Base-by-base conservation (phyloP, 1,284 basidiomycete genomes). In the Sporisorium iseilematis-ciliati region DNA sequence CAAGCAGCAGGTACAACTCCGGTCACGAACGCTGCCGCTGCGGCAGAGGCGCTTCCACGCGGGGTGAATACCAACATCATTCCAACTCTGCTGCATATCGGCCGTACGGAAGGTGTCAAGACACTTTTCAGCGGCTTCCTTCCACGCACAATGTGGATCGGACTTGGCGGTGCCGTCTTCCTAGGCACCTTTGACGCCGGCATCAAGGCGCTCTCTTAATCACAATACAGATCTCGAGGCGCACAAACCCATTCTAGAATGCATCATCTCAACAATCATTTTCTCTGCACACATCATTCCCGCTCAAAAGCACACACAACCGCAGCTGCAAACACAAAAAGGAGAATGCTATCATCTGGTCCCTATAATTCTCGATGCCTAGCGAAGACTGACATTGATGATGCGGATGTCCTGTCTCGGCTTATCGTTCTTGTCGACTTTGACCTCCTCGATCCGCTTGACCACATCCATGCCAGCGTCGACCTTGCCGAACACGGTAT, bases 111-210 rank as follows among this genome's bases (percentile, higher is more conserved):
- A 86, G 97, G 96, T 1, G 59, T 88, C 1, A 87, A 85, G 40
- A 93, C 92, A 0, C 88, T 99, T 2, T 98, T 97, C 84, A 87
- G 91, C 4, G 97, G 97, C 6, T 90, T 93, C 49, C 89, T 96
- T 10, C 97, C 96, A 20, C 89, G 97, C 77, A 97, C 94, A 42
- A 86, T 97, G 57, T 97, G 95, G 92, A 98, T 99, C 82, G 94
- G 94, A 2, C 90, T 94, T 1, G 97, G 97, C 6, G 97, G 97
- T 2, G 95, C 95, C 0, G 94, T 99, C 0, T 99, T 99, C 87
- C 88, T 98, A 6, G 95, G 96, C 35, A 91, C 93, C 50, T 98
- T 97, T 82, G 95, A 98, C 50, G 75, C 77, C 18, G 78, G 77
- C 8, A 77, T 80, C 29, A 78, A 80, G 38, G 40, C 70, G 16